Conservation (phyloP, 208 protist genomes). For the Novymonas esmeraldas region DNA sequence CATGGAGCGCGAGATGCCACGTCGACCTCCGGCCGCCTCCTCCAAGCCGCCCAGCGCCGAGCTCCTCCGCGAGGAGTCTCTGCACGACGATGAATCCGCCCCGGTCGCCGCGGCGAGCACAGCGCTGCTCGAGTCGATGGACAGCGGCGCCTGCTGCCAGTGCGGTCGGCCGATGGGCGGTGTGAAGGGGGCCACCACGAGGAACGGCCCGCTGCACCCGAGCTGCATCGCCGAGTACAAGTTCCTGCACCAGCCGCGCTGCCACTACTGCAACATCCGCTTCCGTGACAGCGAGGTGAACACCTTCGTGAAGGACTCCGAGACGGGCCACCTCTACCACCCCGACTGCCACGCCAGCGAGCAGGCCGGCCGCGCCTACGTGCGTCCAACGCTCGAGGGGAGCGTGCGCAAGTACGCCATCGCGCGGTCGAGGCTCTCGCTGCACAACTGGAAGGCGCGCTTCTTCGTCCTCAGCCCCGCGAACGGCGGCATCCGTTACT, state of each 20-base stretch:
- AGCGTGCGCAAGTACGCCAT: conserved; percentile 51
- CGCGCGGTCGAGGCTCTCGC: conserved; percentile 41
- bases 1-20: background rate
- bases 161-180: conserved; percentile 39
- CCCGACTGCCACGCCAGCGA: conserved; percentile 20
- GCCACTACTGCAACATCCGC: conserved; percentile 47
- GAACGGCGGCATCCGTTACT: conserved; percentile 42
- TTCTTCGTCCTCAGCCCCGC: conserved; percentile 43
- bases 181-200: conserved; percentile 26
- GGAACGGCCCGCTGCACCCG: conserved; percentile 40
- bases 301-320: conserved; percentile 31
- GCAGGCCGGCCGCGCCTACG: conserved; percentile 29
- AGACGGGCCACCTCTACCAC: conserved; percentile 41
- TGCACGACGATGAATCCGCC: conserved; percentile 21
- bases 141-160: conserved; percentile 31
- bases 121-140: background rate
- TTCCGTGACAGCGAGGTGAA: conserved; percentile 35
- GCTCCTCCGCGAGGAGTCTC: too few relatives aligned
- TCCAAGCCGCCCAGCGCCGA: background rate
- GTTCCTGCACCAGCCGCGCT: conserved; percentile 46
- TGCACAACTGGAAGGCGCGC: conserved; percentile 54
- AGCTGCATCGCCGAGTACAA: conserved; percentile 44
- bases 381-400: conserved; percentile 38
- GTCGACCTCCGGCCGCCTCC: background rate
- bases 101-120: conserved; percentile 8